Base-by-base conservation (phyloP, 192 early-diverging fungal species). In the Piromyces finnis region DNA sequence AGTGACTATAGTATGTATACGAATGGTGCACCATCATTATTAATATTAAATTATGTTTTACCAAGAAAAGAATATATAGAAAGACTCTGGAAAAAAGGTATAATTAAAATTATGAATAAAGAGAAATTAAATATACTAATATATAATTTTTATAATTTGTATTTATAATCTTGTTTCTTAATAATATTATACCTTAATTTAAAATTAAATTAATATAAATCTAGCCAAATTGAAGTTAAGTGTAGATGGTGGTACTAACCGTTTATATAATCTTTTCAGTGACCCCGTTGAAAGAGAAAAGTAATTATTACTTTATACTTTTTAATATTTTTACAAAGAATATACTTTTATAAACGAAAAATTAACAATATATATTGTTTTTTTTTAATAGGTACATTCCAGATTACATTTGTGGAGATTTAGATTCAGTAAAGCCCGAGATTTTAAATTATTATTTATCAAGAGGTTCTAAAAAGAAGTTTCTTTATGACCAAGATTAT, bases 241-340 rank as follows among this genome's bases (percentile, higher is more conserved):
- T 82, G 93, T 94, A 0, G 97, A 98, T 79, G 97, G 97, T 26
- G 97, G 95, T 15, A 92, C 92, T 29, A 98, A 98, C 83, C 88
- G 92, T 29, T 84, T 98, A 29, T 95, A 91, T 79, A 90, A 94
- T 78, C 78, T 88, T 5, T 88, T 94, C 79, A 79, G 41, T n/a
- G 82, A 82, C 6, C 86, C 85, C 30, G 84, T 82, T 30, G 86
- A 86, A 27, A 84, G 87, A 51, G 39, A 27, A 78, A 81, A 81
- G 90, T 89, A 83, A 17, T 78, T 35, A 12, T 22, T 30, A 12
- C 1, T 78, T 78, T 29, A 12, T 32, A 16, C 14, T 29, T 29
- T 78, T n/a, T n/a, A n/a, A n/a, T n/a, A n/a, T n/a, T n/a, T n/a
- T n/a, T n/a, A n/a, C n/a, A n/a, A n/a, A n/a, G n/a, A n/a, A n/a